phyloP scores from a whole-genome alignment of 306 rosid species.

The Gillenia trifoliata region DNA sequence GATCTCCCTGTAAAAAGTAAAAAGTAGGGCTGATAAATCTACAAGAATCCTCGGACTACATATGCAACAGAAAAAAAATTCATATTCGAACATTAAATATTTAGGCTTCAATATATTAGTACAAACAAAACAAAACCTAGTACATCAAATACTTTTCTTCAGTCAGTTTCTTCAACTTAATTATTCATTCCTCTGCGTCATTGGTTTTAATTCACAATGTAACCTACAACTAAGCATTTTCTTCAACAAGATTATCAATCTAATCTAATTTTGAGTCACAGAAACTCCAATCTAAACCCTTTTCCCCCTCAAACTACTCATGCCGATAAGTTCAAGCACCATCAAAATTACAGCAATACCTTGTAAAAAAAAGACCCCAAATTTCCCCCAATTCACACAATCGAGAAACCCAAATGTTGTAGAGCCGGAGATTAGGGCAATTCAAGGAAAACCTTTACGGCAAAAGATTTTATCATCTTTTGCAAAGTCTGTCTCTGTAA shows the following conservation, averaged over 20 bases:
- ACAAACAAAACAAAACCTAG: not conserved
- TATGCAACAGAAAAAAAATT: no score
- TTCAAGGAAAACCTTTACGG: not conserved
- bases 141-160: not conserved
- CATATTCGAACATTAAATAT: not conserved
- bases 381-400: not conserved
- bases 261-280: not conserved
- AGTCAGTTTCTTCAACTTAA: not conserved
- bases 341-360: not conserved
- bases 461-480: no score
- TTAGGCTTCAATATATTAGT: not conserved
- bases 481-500: no score
- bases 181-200: not conserved
- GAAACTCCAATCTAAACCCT: not conserved
- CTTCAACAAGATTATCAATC: not conserved
- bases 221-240: not conserved
- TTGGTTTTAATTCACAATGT: not conserved
- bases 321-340: not conserved
- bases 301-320: not conserved
- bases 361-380: not conserved
- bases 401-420: not conserved
- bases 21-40: not conserved
- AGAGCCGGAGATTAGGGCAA: not conserved
- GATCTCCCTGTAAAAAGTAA: not conserved
- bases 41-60: not conserved